phyloP scores from a whole-genome alignment of 441 rosid species.

The Heliophila coronopifolia region DNA sequence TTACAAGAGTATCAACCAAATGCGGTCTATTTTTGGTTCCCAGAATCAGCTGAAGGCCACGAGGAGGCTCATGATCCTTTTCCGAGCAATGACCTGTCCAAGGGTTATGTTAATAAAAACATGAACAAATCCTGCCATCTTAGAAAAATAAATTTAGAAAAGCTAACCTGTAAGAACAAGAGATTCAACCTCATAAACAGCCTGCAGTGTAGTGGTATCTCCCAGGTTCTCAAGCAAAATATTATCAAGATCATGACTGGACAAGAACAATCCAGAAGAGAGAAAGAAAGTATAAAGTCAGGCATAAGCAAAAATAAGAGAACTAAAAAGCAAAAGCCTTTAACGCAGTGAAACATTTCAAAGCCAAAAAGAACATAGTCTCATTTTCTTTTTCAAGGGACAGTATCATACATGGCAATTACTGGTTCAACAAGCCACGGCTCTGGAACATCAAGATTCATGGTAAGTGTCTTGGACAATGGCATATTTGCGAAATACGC shows the following conservation, averaged over 20 bases:
- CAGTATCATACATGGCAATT: conserved; percentile 78
- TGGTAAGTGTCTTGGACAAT: conserved; percentile 92
- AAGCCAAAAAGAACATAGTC: conserved; percentile 3
- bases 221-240: conserved; percentile 98
- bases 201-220: conserved; percentile 90
- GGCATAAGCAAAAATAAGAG: conserved; percentile 4
- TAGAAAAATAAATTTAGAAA: conserved; percentile 9
- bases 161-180: conserved; percentile 92
- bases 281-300: conserved; percentile 16
- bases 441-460: conserved; percentile 99
- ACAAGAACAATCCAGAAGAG: conserved; percentile 23
- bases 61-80: conserved; percentile 95
- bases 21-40: conserved; percentile 89
- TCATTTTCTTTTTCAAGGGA: conserved; percentile 11
- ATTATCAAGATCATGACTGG: conserved; percentile 96
- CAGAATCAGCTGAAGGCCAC: conserved; percentile 96
- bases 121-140: conserved; percentile 16
- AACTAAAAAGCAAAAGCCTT: conserved; percentile 18
- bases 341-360: background rate
- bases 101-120: conserved; percentile 22
- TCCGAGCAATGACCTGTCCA: conserved; percentile 89
- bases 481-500: conserved; percentile 99
- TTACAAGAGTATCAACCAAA: conserved; percentile 94
- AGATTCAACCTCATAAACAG: conserved; percentile 97
- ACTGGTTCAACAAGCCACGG: conserved; percentile 99